Base-by-base conservation (phyloP, 2,329 filamentous ascomycete species). In the Lasiodiplodia citricola region DNA sequence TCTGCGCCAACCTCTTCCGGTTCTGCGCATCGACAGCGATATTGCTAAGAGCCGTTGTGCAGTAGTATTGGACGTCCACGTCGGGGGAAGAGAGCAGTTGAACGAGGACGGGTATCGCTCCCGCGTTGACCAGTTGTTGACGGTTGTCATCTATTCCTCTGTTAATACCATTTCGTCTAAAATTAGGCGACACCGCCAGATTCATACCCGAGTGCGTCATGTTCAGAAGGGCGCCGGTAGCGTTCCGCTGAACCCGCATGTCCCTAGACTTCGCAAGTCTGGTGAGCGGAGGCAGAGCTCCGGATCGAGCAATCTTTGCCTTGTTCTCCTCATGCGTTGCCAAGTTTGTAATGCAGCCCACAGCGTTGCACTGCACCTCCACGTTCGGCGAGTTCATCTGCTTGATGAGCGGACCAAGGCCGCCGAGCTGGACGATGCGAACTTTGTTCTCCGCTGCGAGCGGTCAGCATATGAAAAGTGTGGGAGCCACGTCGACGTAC, bases 281-380 rank as follows among this genome's bases (percentile, higher is more conserved):
- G 56, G 96, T 99, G 74, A 99, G 84, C 10, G 96, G 96, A 8
- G 92, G 93, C 68, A 99, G 86, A 67, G 96, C 96, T 69, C 96
- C 96, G 3, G 96, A 99, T 70, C 93, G 89, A 73, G 96, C 96
- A 80, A 99, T 99, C 83, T 97, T 97, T 69, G 96, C 94, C 84
- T 99, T 99, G 84, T 99, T 99, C 75, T 98, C 96, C 83, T 99
- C 96, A 77, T 99, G 96, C 2, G 96, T 99, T 67, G 96, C 96
- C 68, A 99, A 83, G 78, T 99, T 99, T 56, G 96, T 99, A 80
- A 99, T 99, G 84, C 96, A 99, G 64, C 96, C 96, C 70, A 99
- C 96, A 54, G 96, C 96, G 80, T 99, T 99, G 85, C 96, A 99
- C 82, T 99, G 96, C 31, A 99, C 96, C 80, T 99, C 96, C 74